Percentiles rank a stretch among this genome's conserved stretches.
These are phyloP conservation scores for Nannizziopsis arthrosporioides DNA, from an alignment of 2,329 filamentous ascomycete species.

Conservation along the genomic window DNA sequence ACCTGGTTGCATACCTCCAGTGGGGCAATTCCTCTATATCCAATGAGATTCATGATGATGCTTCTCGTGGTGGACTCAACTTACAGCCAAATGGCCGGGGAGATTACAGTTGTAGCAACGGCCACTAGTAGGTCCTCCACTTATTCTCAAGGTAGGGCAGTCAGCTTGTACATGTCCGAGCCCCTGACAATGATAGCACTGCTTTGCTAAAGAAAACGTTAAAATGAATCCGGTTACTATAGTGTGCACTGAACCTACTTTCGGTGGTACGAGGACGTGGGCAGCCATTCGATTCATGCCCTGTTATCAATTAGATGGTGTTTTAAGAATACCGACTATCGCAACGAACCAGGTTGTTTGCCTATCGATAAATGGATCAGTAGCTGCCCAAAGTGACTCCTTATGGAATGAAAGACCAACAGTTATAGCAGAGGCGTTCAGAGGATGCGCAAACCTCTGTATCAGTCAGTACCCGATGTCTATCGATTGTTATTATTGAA, in stretches of 20 bases:
- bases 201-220: slow-evolving; percentile 55
- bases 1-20: slow-evolving; percentile 40
- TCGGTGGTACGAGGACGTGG: slow-evolving; percentile 93
- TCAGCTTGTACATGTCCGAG: slow-evolving; percentile 97
- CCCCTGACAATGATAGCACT: slow-evolving; percentile 99
- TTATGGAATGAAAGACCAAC: slow-evolving; percentile 42
- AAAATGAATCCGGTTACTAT: slow-evolving; percentile 16
- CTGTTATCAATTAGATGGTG: slow-evolving; percentile 29
- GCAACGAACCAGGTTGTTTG: slow-evolving; percentile 37
- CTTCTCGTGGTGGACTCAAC: slow-evolving; percentile 24
- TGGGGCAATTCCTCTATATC: slow-evolving; percentile 24
- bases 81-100: slow-evolving; percentile 78
- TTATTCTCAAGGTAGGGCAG: slow-evolving; percentile 90
- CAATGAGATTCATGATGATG: slow-evolving; percentile 4
- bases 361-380: slow-evolving; percentile 21
- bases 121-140: slow-evolving; percentile 63
- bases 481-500: slow-evolving; percentile 39
- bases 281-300: slow-evolving; percentile 96
- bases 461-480: slow-evolving; percentile 42
- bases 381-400: not conserved
- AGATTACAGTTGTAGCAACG: slow-evolving; percentile 97
- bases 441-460: slow-evolving; percentile 91
- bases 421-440: slow-evolving; percentile 99
- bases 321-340: not conserved
- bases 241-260: slow-evolving; percentile 41